Base-by-base conservation (phyloP, 2,329 filamentous ascomycete genomes). In the Alternaria tenuissima region DNA sequence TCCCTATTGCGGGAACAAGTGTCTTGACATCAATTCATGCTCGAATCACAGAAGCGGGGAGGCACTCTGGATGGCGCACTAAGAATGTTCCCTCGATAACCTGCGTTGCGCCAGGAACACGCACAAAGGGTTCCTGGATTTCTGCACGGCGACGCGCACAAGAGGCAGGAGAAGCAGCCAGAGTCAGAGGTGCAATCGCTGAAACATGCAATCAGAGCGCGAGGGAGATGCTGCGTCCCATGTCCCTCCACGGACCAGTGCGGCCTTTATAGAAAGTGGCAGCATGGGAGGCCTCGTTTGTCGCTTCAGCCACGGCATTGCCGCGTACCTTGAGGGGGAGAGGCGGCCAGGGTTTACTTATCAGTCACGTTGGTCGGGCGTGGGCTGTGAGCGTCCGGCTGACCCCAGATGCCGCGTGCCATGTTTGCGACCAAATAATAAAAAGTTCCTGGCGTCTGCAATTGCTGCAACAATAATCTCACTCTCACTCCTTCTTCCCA, bases 21-120 rank as follows among this genome's bases (percentile, higher is more conserved):
- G 44, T 44, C 59, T 62, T 52, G 53, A 52, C 60, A 34, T 59
- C 39, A 56, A 38, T 53, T 61, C 44, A 58, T 57, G 66, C 67
- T 68, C 69, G 68, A 70, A 68, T 69, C 66, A 69, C 56, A 56
- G 36, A 32, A 48, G 59, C 66, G 61, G 59, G 59, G 59, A 20
- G 53, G 39, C 55, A 55, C 55, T 59, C 52, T 58, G 46, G 55
- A 56, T 56, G 64, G 47, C 53, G 55, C 63, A 62, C 64, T 67
- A 70, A 42, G 38, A 48, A 42, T 44, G 49, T 55, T 55, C 58
- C 55, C 64, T 66, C 56, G 57, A 59, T 46, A 52, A 52, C 52
- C 44, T 52, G 61, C 60, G 55, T 62, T 57, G 66, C 61, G 69
- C 65, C 69, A 69, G 69, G 69, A 62, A 69, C 69, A 65, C 53